Evolutionary conservation across 192 early-diverging fungal genomes (phyloP).

Genomic region (Fimicolochytrium jonesii): DNA sequence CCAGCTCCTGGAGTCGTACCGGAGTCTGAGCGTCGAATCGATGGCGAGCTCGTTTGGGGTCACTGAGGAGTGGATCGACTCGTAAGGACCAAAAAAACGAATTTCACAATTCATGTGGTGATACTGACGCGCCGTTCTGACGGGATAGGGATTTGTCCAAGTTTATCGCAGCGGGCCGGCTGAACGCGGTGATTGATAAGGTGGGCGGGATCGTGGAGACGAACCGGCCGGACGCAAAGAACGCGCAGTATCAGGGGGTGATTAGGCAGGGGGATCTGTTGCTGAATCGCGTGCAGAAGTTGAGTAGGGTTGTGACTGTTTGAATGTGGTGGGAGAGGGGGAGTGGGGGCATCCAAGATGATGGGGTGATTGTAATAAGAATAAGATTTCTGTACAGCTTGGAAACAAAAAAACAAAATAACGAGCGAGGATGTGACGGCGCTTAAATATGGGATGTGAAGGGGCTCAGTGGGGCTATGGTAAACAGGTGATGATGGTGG

Average conservation of each 20-base stretch:
- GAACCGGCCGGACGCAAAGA: constrained; percentile 97
- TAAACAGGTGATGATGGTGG: too few relatives aligned
- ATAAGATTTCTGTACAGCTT: too few relatives aligned
- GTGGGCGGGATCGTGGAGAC: constrained; percentile 96
- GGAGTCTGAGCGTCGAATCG: constrained; percentile 87
- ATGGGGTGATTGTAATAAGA: too few relatives aligned
- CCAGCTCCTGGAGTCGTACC: constrained; percentile 92
- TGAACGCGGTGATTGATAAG: constrained; percentile 99
- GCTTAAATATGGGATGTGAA: too few relatives aligned
- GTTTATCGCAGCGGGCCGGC: constrained; percentile 91
- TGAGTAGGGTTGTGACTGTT: constrained; percentile 68
- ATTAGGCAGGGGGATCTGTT: constrained; percentile 97
- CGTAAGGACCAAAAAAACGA: too few relatives aligned
- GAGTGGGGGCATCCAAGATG: too few relatives aligned
- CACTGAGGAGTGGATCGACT: constrained; percentile 89
- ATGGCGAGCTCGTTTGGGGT: constrained; percentile 98
- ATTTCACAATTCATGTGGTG: too few relatives aligned
- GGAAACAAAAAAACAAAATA: too few relatives aligned
- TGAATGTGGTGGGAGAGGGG: constrained; percentile 3
- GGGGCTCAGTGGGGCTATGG: too few relatives aligned
- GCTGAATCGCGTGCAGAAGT: constrained; percentile 93
- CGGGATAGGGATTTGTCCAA: constrained; percentile 85
- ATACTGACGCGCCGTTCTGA: too few relatives aligned
- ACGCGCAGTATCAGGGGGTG: constrained; percentile 93
- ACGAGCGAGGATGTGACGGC: too few relatives aligned